Percentiles rank a stretch among this genome's conserved stretches.
Conservation (phyloP, 768 basidiomycete genomes). For the Tricholoma saponaceum region DNA sequence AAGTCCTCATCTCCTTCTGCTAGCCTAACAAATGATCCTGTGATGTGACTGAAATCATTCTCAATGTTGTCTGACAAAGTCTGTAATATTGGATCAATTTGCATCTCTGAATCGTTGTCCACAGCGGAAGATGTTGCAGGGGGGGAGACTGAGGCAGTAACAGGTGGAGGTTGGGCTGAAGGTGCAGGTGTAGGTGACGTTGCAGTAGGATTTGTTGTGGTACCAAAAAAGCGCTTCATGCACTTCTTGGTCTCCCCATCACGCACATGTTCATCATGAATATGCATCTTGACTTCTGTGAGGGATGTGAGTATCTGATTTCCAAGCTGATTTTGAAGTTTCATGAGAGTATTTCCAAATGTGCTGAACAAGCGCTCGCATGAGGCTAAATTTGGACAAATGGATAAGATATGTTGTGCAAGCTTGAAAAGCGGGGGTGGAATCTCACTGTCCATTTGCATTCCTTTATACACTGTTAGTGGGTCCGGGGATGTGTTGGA, state of each 20-base stretch:
- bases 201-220: background rate
- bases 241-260: background rate
- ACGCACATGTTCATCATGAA: conserved; percentile 17
- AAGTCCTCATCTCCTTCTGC: background rate
- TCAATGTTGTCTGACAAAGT: background rate
- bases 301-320: no score
- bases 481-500: conserved; percentile 8
- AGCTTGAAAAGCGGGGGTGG: no score
- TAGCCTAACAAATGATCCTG: background rate
- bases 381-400: conserved; percentile 27
- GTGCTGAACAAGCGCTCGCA: conserved; percentile 26
- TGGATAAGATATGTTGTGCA: conserved; percentile 16
- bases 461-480: conserved; percentile 6
- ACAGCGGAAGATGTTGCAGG: background rate
- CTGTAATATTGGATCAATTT: background rate
- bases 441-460: conserved; percentile 1
- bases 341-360: no score
- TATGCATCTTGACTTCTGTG: no score
- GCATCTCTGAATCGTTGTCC: background rate
- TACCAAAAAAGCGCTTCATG: conserved; percentile 1
- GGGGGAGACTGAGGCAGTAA: no score
- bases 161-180: background rate
- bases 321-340: conserved; percentile 18
- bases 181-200: background rate
- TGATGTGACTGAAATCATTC: background rate